phyloP scores from a whole-genome alignment of 2,329 filamentous ascomycete species.

The Aspergillus sp. region DNA sequence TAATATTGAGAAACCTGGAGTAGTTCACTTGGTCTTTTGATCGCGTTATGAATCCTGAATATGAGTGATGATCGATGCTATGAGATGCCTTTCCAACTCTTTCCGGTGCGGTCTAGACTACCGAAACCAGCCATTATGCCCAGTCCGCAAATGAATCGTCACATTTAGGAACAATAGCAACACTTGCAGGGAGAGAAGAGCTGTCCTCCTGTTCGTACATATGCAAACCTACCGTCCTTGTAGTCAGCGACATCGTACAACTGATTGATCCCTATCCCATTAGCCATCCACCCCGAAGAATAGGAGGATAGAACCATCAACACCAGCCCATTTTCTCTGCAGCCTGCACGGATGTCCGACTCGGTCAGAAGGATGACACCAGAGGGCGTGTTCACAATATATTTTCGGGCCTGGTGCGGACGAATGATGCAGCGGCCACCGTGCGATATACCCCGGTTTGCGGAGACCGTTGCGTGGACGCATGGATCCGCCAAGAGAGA shows the following conservation, averaged over 20 bases:
- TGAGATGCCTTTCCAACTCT: background rate
- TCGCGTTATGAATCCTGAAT: background rate
- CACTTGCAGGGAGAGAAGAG: background rate
- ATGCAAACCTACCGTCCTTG: background rate
- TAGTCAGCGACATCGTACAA: background rate
- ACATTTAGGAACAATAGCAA: background rate
- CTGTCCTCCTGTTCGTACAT: background rate
- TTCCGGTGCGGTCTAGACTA: background rate
- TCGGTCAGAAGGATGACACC: background rate
- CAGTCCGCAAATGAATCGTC: background rate
- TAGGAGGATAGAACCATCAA: background rate
- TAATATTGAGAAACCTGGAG: background rate
- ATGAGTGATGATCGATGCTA: background rate
- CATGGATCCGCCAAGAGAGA: background rate
- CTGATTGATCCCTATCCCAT: too few species aligned
- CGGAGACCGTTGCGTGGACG: background rate
- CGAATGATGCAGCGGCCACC: background rate
- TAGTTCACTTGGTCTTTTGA: background rate
- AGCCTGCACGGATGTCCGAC: background rate
- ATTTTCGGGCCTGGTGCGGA: background rate
- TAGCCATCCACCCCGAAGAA: background rate
- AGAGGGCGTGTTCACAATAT: background rate
- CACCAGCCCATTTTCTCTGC: background rate
- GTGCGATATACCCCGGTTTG: background rate
- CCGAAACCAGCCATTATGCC: background rate